Evolutionary conservation across 2,329 filamentous ascomycete genomes (phyloP), one percentile per base, ranked within the genome.

Genomic region (Thelonectria discophora): DNA sequence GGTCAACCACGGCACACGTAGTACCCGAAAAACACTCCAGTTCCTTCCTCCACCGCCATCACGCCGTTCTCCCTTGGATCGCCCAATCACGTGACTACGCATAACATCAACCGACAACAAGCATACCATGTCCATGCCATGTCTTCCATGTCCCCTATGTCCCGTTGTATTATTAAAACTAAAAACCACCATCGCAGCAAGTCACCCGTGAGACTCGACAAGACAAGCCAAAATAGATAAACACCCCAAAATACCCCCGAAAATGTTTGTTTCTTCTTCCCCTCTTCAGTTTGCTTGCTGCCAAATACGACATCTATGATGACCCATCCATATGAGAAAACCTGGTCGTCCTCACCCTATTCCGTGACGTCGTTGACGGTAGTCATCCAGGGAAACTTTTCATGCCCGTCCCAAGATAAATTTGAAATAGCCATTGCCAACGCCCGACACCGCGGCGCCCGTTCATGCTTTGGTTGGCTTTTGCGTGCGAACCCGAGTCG

Each of bases 241-340:
- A n/a, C n/a, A 8, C 50, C 37, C 37, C 24, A 40, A 55, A 54
- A 24, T 21, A 32, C 30, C 45, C 4, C 15, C 40, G 8, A 17
- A 54, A 52, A 55, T 21, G 32, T 48, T 53, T 54, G 27, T 13
- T 50, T 61, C 30, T 34, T 34, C 12, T 11, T 34, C 12, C 8
- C 13, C 7, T 37, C 52, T 43, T 53, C 53, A 10, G 12, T 39
- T 47, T 52, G 27, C n/a, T 49, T 34, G 43, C 47, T 53, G 45
- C 56, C 27, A 54, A 58, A 47, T 18, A 49, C 11, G 39, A 59
- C 46, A 52, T 63, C 60, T 63, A 63, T 63, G 37, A 48, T 54
- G n/a, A 52, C 56, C 47, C 50, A 17, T 48, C 55, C 54, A 63
- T 61, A 50, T 51, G 52, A 39, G 39, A 34, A 60, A 57, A 52